These are phyloP conservation scores for Rhytidiadelphus loreus DNA, from an alignment of 225 moss, liverwort and hornwort species.

Conservation along the genomic window DNA sequence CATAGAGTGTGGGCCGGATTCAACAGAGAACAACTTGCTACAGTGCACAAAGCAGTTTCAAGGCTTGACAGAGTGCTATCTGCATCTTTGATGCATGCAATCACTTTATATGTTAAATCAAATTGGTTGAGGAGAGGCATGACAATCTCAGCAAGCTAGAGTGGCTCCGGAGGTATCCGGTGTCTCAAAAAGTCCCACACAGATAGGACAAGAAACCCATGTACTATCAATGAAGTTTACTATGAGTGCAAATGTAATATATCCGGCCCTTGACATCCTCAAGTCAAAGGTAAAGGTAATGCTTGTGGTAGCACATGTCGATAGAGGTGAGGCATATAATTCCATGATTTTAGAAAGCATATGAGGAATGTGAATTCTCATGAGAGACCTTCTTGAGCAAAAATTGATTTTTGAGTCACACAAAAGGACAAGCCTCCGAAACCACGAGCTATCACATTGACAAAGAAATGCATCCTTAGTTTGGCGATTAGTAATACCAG, in stretches of 20 bases:
- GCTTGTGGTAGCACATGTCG: background rate
- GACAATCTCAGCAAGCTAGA: background rate
- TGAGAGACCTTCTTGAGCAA: background rate
- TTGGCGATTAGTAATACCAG: background rate
- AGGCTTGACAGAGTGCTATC: background rate
- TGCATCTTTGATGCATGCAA: background rate
- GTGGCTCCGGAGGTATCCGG: fast-evolving
- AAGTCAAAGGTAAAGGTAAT: background rate
- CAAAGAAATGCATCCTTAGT: background rate
- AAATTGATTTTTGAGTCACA: background rate
- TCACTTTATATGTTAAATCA: background rate
- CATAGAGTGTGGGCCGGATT: background rate
- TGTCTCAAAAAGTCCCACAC: background rate
- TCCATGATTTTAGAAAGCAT: background rate
- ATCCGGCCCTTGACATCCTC: fast-evolving
- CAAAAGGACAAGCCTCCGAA: background rate
- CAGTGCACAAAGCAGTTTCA: background rate
- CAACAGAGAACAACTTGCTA: background rate
- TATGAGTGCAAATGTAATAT: background rate
- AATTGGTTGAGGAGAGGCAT: background rate
- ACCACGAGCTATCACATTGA: background rate
- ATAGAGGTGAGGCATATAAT: background rate
- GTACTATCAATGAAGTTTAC: background rate
- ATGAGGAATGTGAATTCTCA: background rate
- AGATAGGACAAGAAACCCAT: fast-evolving